These are phyloP conservation scores for Eleusine indica DNA, from an alignment of 176 grass and related monocot species.

Conservation along the genomic window DNA sequence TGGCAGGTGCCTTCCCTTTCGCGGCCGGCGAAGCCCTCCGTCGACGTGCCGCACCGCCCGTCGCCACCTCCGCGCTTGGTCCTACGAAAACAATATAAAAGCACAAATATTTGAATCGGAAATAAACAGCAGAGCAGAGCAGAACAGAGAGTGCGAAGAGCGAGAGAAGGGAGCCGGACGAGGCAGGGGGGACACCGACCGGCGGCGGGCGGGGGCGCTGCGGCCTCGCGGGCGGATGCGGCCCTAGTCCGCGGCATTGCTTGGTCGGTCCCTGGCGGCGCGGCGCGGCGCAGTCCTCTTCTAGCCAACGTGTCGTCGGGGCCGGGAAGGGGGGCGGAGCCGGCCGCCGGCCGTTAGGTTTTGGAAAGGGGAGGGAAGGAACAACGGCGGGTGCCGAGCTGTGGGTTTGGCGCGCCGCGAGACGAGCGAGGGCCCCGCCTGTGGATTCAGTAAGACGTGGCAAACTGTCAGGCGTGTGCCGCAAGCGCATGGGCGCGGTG, in stretches of 20 bases:
- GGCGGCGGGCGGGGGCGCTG: conserved; percentile 24
- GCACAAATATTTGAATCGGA: background rate
- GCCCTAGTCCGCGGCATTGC: conserved; percentile 59
- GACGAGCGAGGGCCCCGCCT: background rate
- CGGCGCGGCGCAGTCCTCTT: background rate
- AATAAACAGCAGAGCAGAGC: background rate
- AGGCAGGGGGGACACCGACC: conserved; percentile 16
- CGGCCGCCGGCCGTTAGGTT: conserved; percentile 38
- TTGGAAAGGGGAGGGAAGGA: background rate
- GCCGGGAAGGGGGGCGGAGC: background rate
- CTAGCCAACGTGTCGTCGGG: background rate
- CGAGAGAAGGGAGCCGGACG: background rate
- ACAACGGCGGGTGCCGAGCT: background rate
- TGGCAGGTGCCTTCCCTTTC: conserved; percentile 48
- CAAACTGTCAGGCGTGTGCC: no score
- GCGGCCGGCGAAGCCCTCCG: conserved; percentile 37
- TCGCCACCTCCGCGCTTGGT: conserved; percentile 13
- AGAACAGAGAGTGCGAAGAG: background rate
- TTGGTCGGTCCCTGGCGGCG: background rate
- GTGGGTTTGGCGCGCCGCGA: conserved; percentile 44
- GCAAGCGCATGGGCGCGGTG: no score
- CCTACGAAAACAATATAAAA: background rate
- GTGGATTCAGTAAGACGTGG: no score
- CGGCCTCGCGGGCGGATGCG: conserved; percentile 34
- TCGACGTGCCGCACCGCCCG: conserved; percentile 3